These are phyloP conservation scores for Hysterangium stoloniferum DNA, from an alignment of 768 basidiomycete genomes.

Conservation along the genomic window DNA sequence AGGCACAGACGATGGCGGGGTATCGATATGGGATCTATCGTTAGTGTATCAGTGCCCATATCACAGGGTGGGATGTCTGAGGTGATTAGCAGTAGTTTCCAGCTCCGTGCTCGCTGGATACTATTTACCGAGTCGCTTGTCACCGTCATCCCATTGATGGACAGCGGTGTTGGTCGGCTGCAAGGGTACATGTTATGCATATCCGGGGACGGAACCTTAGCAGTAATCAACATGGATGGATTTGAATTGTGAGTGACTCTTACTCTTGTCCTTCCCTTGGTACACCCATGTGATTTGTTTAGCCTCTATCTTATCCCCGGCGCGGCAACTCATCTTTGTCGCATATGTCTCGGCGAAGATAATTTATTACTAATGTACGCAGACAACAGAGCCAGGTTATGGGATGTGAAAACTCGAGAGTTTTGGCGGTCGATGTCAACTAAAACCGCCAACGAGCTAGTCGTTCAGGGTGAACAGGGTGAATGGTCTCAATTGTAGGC, in stretches of 20 bases:
- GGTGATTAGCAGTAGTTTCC: constrained; percentile 42
- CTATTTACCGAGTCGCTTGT: constrained; percentile 61
- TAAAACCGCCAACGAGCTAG: constrained; percentile 70
- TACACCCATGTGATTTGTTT: constrained; percentile 6
- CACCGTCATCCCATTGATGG: constrained; percentile 48
- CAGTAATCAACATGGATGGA: constrained; percentile 63
- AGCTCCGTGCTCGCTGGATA: constrained; percentile 63
- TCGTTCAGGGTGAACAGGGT: constrained; percentile 60
- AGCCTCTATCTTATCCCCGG: constrained; percentile 83
- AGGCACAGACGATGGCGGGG: constrained; percentile 70
- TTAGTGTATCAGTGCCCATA: constrained; percentile 25
- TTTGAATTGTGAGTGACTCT: constrained; percentile 64
- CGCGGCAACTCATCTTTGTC: constrained; percentile 54
- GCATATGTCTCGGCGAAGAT: constrained; percentile 57
- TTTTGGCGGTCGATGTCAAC: constrained; percentile 75
- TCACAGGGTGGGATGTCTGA: neutral
- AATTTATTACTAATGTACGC: constrained; percentile 71
- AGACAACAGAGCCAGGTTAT: constrained; percentile 71
- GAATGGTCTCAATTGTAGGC: constrained; percentile 72
- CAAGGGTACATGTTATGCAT: constrained; percentile 65
- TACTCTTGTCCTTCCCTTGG: constrained; percentile 5
- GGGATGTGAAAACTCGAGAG: constrained; percentile 79
- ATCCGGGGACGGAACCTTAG: constrained; percentile 74
- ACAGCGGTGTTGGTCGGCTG: constrained; percentile 47
- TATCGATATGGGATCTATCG: constrained; percentile 67